Evolutionary conservation across 1,284 basidiomycete species (phyloP), one percentile per base, ranked within the genome.

Genomic region (Sphagnurus paluster): DNA sequence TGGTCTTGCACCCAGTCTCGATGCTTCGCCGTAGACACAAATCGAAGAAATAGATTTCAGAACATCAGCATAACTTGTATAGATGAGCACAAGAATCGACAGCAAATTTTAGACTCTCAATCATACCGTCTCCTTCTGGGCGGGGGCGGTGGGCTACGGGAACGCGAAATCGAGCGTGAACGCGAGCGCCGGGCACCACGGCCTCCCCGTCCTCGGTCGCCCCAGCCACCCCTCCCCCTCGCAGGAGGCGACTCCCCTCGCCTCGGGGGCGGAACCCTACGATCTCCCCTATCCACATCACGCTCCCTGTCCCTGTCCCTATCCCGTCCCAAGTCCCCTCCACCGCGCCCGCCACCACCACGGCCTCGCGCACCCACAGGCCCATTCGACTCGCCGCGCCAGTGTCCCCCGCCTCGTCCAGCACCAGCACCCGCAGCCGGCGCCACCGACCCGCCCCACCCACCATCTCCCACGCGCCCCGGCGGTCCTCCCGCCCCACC

Each of bases 331-430:
- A 61, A 63, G 20, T 65, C 67, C 29, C 66, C 67, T 13, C 70
- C 70, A 17, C 71, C 71, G 1, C 65, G 57, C n/a, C 62, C 65
- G 8, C 48, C 30, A 4, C 43, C 52, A 4, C 73, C 52, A 4
- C 73, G n/a, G n/a, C n/a, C n/a, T n/a, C n/a, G n/a, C n/a, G n/a
- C 61, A 3, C 69, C 63, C 0, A 69, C 64, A 5, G 68, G 68
- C 11, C 40, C 49, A 52, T 76, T 74, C 4, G 83, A 83, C 17
- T 72, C 79, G 0, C 83, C 83, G 34, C 83, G 70, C 83, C 84
- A 86, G 60, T 86, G 84, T 6, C 84, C 83, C 14, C 79, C 81
- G 39, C 80, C 75, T 21, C 80, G 66, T 28, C 75, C 75, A 28
- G 59, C 57, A 7, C 66, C 63, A 36, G 62, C 61, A 2, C 66